Evolutionary conservation across 306 rosid species (phyloP).

Genomic region (Trifolium pratense): DNA sequence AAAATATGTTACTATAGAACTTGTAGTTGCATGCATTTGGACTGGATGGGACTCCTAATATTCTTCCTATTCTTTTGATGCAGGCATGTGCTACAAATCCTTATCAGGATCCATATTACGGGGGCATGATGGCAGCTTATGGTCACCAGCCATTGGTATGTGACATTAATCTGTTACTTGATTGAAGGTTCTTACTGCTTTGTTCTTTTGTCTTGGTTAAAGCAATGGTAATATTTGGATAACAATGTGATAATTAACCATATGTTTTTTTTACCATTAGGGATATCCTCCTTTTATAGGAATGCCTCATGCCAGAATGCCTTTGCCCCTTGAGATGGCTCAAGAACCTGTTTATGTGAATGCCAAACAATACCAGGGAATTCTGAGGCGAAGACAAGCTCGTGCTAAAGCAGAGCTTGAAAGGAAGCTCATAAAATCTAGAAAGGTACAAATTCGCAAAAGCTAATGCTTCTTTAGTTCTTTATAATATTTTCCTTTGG

Average conservation of each 20-base stretch:
- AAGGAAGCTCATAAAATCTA: constrained; percentile 80
- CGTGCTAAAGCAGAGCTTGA: constrained; percentile 98
- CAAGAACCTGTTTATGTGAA: constrained; percentile 99
- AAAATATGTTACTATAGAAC: constrained; percentile 31
- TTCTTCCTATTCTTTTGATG: constrained; percentile 54
- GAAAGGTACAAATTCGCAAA: constrained; percentile 70
- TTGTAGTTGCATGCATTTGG: constrained; percentile 40
- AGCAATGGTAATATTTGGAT: constrained; percentile 25
- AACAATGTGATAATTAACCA: constrained; percentile 27
- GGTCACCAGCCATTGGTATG: constrained; percentile 86
- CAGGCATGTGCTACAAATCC: constrained; percentile 94
- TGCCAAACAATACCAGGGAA: constrained; percentile 97
- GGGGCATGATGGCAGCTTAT: constrained; percentile 88
- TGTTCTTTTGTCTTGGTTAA: constrained; percentile 8
- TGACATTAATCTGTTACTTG: constrained; percentile 27
- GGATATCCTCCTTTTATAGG: constrained; percentile 87
- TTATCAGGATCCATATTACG: constrained; percentile 82
- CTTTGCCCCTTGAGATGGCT: constrained; percentile 94
- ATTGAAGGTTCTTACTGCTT: not conserved
- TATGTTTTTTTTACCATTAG: constrained; percentile 47
- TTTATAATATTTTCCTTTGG: not conserved
- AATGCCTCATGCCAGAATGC: constrained; percentile 94
- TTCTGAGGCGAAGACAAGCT: constrained; percentile 93
- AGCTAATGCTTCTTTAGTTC: not conserved
- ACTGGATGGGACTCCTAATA: constrained; percentile 39